Conservation (phyloP, 202 grass and related monocot species). For the Sporobolus alterniflorus region DNA sequence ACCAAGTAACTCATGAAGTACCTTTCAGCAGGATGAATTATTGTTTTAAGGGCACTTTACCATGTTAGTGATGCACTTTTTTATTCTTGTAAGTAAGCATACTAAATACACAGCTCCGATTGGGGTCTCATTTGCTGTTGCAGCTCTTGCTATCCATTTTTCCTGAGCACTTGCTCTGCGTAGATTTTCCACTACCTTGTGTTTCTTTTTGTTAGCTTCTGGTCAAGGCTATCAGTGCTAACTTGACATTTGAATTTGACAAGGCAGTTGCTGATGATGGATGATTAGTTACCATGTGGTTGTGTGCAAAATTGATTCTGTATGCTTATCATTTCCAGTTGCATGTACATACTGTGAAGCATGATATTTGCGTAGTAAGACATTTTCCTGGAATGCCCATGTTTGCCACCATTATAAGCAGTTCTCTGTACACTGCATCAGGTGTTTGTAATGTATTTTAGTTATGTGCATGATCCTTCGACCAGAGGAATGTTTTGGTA, state of each 20-base stretch:
- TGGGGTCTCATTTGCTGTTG: conserved; percentile 15
- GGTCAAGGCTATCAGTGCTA: background rate
- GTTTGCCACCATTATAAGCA: background rate
- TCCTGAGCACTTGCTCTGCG: background rate
- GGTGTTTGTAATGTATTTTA: background rate
- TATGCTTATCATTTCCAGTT: background rate
- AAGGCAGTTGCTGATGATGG: background rate
- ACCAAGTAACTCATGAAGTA: background rate
- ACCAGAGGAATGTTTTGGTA: background rate
- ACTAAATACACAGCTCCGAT: background rate
- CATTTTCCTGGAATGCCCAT: background rate
- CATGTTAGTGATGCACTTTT: background rate
- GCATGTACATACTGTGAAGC: background rate
- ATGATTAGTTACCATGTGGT: background rate
- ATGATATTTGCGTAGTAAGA: background rate
- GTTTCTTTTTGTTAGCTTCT: background rate
- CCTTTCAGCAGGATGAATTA: background rate
- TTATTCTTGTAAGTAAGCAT: background rate
- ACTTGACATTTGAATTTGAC: conserved; percentile 26
- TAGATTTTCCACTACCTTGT: background rate
- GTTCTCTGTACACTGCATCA: background rate
- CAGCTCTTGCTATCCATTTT: background rate
- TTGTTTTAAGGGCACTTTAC: background rate
- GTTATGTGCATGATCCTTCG: background rate
- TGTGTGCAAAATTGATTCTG: conserved; percentile 4